phyloP scores from a whole-genome alignment of 768 basidiomycete genomes.

The Kwoniella shandongensis region DNA sequence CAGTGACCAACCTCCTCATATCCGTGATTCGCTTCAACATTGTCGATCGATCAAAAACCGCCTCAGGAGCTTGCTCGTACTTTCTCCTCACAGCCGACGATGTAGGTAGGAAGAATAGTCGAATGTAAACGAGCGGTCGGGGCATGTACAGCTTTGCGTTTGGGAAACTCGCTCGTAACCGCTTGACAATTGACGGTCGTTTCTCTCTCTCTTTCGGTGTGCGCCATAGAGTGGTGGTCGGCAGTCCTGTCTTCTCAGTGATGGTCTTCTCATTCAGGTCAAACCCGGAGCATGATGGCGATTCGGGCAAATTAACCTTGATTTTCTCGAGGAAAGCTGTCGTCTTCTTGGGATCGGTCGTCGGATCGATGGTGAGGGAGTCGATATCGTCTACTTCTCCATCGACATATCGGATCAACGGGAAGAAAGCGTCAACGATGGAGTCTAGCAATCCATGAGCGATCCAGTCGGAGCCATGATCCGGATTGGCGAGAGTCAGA shows the following conservation, averaged over 20 bases:
- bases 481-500: slow-evolving; percentile 59
- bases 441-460: slow-evolving; percentile 90
- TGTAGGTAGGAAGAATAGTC: slow-evolving; percentile 46
- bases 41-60: slow-evolving; percentile 51
- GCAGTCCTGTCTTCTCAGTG: slow-evolving; percentile 2
- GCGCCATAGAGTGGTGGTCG: not conserved
- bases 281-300: slow-evolving; percentile 7
- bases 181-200: slow-evolving; percentile 1
- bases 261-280: slow-evolving; percentile 31
- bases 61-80: slow-evolving; percentile 23
- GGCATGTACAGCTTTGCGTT: slow-evolving; percentile 4
- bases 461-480: slow-evolving; percentile 68
- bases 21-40: slow-evolving; percentile 76
- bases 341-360: slow-evolving; percentile 38
- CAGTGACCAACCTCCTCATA: slow-evolving; percentile 74
- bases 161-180: not conserved
- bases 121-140: slow-evolving; percentile 29
- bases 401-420: slow-evolving; percentile 73
- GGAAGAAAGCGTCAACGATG: slow-evolving; percentile 87
- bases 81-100: slow-evolving; percentile 31
- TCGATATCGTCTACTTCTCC: slow-evolving; percentile 77
- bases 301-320: slow-evolving; percentile 3
- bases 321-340: slow-evolving; percentile 16
- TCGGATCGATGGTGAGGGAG: slow-evolving; percentile 61
- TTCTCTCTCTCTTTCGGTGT: not conserved